phyloP scores from a whole-genome alignment of 805 yeast genomes.

The Blastobotrys terrestris region DNA sequence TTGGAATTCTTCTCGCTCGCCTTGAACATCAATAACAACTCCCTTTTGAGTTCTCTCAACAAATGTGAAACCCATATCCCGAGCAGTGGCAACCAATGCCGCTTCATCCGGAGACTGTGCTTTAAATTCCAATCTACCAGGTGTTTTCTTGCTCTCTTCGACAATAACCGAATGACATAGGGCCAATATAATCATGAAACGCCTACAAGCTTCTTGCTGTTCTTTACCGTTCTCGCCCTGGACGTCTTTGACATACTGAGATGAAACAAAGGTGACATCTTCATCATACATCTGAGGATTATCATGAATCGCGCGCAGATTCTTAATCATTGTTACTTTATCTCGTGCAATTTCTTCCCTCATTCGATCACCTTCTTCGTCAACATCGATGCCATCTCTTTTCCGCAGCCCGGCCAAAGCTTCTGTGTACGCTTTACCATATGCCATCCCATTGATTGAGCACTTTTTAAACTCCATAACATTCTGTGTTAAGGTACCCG shows the following conservation, averaged over 20 bases:
- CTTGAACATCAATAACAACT: slow-evolving; percentile 42
- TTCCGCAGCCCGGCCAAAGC: slow-evolving; percentile 65
- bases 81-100: slow-evolving; percentile 71
- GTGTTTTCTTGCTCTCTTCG: slow-evolving; percentile 37
- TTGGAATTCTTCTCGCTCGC: slow-evolving; percentile 42
- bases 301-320: slow-evolving; percentile 32
- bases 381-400: slow-evolving; percentile 59
- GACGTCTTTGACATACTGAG: slow-evolving; percentile 53
- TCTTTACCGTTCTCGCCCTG: slow-evolving; percentile 33
- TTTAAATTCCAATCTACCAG: slow-evolving; percentile 47
- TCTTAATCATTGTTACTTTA: slow-evolving; percentile 42
- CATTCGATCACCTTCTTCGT: slow-evolving; percentile 45
- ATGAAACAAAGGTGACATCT: slow-evolving; percentile 61
- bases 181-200: slow-evolving; percentile 66
- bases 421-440: slow-evolving; percentile 72
- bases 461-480: slow-evolving; percentile 82
- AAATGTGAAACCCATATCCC: slow-evolving; percentile 68
- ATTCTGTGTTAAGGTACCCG: slow-evolving; percentile 80
- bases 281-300: slow-evolving; percentile 50
- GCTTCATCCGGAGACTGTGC: slow-evolving; percentile 87
- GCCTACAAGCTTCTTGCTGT: slow-evolving; percentile 47
- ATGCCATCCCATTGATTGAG: slow-evolving; percentile 59
- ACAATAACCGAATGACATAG: slow-evolving; percentile 76
- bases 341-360: slow-evolving; percentile 41
- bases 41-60: slow-evolving; percentile 50